Conservation (phyloP, 805 yeast genomes). For the Barnettozyma vustinii region DNA sequence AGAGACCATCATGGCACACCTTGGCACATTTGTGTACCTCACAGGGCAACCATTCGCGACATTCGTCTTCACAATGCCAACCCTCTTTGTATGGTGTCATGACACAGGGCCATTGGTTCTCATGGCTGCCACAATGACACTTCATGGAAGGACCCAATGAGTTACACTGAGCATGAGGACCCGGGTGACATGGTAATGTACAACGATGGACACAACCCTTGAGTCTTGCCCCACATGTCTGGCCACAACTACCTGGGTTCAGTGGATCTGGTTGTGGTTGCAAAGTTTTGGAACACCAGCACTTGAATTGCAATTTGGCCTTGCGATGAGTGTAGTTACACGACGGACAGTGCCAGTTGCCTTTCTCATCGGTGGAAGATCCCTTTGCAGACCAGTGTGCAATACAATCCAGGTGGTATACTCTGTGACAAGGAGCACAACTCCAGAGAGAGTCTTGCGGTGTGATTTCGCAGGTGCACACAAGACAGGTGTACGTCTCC, state of each 20-base stretch:
- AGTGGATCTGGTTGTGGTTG: conserved; percentile 57
- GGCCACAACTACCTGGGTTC: conserved; percentile 86
- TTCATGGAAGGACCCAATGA: conserved; percentile 67
- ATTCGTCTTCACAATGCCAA: conserved; percentile 60
- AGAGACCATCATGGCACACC: conserved; percentile 74
- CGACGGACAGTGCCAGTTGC: conserved; percentile 82
- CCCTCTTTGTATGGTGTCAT: conserved; percentile 63
- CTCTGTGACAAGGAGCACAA: conserved; percentile 72
- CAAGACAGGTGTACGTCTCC: conserved; percentile 77
- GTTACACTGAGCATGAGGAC: conserved; percentile 77
- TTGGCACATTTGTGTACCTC: conserved; percentile 60
- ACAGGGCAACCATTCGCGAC: conserved; percentile 64
- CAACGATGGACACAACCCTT: conserved; percentile 69
- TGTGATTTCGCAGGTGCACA: conserved; percentile 81
- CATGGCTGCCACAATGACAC: conserved; percentile 70
- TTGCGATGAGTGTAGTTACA: conserved; percentile 49
- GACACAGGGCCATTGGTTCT: conserved; percentile 65
- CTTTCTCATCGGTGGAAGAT: conserved; percentile 52
- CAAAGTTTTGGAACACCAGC: conserved; percentile 85
- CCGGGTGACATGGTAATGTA: conserved; percentile 77
- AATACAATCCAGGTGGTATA: conserved; percentile 81
- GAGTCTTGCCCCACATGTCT: conserved; percentile 59
- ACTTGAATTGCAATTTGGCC: conserved; percentile 54
- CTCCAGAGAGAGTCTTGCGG: conserved; percentile 67
- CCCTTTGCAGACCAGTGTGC: conserved; percentile 82